Percentiles rank a stretch among this genome's conserved stretches.
phyloP scores from a whole-genome alignment of 2,329 filamentous ascomycete genomes.

The Coniosporium tulheliwenetii region DNA sequence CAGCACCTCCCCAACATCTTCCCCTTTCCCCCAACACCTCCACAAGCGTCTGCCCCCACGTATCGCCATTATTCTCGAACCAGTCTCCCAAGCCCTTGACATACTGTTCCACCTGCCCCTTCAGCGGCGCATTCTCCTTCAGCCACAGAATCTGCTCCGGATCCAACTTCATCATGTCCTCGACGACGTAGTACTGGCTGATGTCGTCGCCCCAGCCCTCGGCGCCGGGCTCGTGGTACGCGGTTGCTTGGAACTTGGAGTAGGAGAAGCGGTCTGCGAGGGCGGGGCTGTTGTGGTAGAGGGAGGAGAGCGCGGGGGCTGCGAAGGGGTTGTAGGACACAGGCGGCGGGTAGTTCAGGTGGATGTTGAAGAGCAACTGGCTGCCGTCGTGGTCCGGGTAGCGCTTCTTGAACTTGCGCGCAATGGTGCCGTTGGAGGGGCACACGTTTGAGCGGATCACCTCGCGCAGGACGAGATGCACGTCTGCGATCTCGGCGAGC shows the following conservation, averaged over 20 bases:
- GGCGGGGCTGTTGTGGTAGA: constrained; percentile 20
- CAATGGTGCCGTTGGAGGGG: constrained; percentile 44
- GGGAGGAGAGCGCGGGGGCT: constrained; percentile 14
- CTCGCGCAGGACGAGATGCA: constrained; percentile 38
- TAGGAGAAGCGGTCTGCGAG: constrained; percentile 22
- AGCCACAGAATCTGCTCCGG: constrained; percentile 43
- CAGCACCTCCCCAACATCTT: constrained; percentile 41
- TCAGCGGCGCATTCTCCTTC: constrained; percentile 38
- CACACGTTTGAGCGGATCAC: constrained; percentile 42
- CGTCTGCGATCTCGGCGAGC: constrained; percentile 43
- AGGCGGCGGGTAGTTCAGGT: constrained; percentile 30
- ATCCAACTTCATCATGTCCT: constrained; percentile 49
- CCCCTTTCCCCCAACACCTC: constrained; percentile 41
- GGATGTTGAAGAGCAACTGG: constrained; percentile 36
- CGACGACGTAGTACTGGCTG: constrained; percentile 46
- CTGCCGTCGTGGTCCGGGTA: constrained; percentile 32
- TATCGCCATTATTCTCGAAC: constrained; percentile 50
- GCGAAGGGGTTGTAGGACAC: constrained; percentile 6
- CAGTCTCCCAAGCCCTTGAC: constrained; percentile 38
- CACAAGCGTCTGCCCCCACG: constrained; percentile 42
- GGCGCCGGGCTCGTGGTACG: constrained; percentile 35
- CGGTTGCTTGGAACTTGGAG: constrained; percentile 30
- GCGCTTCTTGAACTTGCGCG: constrained; percentile 41
- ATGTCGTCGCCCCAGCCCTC: constrained; percentile 52
- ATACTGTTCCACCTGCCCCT: constrained; percentile 41